A percentile compares a stretch with the other conserved stretches of the same genome.
These are phyloP conservation scores for Hibiscus mutabilis DNA, from an alignment of 345 rosid genomes.

Conservation along the genomic window DNA sequence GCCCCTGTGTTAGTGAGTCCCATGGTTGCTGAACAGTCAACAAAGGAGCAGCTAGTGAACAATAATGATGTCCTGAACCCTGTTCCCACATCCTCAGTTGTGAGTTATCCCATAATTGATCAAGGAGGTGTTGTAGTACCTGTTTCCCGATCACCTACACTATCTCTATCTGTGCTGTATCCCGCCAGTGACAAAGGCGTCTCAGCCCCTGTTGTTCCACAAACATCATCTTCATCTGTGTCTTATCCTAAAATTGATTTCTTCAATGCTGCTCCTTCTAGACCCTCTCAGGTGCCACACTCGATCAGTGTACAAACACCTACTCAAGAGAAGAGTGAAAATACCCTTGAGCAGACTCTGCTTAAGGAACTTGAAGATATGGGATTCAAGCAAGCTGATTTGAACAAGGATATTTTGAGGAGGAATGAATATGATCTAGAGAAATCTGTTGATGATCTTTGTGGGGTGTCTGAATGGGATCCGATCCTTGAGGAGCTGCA, in stretches of 20 bases:
- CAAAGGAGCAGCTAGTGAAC: constrained; percentile 33
- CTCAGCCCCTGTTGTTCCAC: constrained; percentile 13
- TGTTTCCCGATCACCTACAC: constrained; percentile 10
- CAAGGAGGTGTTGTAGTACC: constrained; percentile 20
- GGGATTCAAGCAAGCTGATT: constrained; percentile 88
- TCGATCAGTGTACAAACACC: background rate
- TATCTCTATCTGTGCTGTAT: constrained; percentile 5
- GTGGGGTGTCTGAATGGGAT: constrained; percentile 84
- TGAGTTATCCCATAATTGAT: constrained; percentile 11
- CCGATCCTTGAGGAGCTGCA: constrained; percentile 82
- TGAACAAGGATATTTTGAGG: constrained; percentile 87
- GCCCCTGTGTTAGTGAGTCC: constrained; percentile 17
- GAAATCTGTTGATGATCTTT: constrained; percentile 71
- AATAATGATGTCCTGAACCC: constrained; percentile 18
- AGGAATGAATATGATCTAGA: constrained; percentile 66
- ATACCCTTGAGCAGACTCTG: constrained; percentile 36
- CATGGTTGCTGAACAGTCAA: constrained; percentile 21
- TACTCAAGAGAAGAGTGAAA: constrained; percentile 3
- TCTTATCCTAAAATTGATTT: constrained; percentile 46
- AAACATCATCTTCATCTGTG: constrained; percentile 21
- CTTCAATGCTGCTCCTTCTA: constrained; percentile 22
- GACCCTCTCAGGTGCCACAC: background rate
- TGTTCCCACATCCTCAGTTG: constrained; percentile 15
- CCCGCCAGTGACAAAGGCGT: constrained; percentile 9
- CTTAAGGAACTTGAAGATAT: constrained; percentile 88